Evolutionary conservation across 345 rosid species (phyloP).

Genomic region (Sonneratia alba): DNA sequence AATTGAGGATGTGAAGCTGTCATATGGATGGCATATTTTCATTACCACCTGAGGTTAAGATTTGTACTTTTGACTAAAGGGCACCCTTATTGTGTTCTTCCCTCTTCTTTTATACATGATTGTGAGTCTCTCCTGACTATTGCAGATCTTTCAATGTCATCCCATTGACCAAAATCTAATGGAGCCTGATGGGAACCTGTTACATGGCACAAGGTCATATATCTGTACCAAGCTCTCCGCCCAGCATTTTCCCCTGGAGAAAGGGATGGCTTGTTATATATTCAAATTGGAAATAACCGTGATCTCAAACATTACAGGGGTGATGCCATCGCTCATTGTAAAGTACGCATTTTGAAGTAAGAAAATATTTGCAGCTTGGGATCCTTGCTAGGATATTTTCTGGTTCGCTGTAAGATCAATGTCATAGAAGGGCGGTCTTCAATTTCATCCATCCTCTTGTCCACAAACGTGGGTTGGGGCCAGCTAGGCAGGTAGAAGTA

Average conservation of each 20-base stretch:
- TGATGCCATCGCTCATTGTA: not conserved
- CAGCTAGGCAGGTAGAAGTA: not conserved
- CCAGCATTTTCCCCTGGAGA: not conserved
- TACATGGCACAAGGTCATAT: not conserved
- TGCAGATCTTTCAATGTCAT: not conserved
- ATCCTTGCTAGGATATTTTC: not conserved
- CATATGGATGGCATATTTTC: not conserved
- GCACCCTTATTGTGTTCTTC: not conserved
- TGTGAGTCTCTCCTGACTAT: not conserved
- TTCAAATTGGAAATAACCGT: not conserved
- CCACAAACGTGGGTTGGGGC: not conserved
- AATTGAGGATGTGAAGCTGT: not conserved
- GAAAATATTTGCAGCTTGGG: not conserved
- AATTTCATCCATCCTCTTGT: not conserved
- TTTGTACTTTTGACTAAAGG: not conserved
- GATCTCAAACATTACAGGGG: not conserved
- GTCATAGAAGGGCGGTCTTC: not conserved
- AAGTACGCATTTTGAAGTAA: not conserved
- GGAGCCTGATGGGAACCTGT: not conserved
- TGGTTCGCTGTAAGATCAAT: not conserved
- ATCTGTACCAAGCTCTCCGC: not conserved
- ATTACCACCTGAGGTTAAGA: not conserved
- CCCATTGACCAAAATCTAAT: not conserved
- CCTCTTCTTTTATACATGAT: not conserved
- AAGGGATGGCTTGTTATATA: not conserved